Evolutionary conservation across 257 asterid species (phyloP).

Genomic region (Hygrophila difformis): DNA sequence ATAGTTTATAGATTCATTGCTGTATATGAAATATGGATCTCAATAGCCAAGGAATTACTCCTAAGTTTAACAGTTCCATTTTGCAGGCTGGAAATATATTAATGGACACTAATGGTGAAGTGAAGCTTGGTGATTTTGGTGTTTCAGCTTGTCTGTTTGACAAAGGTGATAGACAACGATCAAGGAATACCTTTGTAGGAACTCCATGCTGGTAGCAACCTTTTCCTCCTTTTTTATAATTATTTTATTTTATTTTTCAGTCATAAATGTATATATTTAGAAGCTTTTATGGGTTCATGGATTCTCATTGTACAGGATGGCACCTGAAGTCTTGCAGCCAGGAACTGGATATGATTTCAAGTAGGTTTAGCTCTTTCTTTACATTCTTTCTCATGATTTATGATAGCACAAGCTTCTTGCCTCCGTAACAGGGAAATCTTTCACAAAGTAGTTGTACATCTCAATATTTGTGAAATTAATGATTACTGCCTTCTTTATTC

Average conservation of each 20-base stretch:
- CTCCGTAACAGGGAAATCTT: conserved; percentile 13
- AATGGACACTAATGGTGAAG: conserved; percentile 75
- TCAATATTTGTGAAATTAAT: conserved; percentile 16
- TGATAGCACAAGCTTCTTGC: conserved; percentile 14
- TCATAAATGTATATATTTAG: not conserved
- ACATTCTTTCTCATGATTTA: conserved; percentile 9
- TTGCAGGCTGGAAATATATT: conserved; percentile 94
- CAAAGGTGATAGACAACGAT: conserved; percentile 92
- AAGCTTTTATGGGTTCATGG: conserved; percentile 15
- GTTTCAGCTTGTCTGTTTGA: conserved; percentile 97
- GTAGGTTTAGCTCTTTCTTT: conserved; percentile 35
- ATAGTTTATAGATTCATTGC: conserved; percentile 4
- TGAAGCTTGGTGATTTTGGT: conserved; percentile 98
- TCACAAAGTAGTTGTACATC: conserved; percentile 1
- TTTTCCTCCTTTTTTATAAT: not conserved
- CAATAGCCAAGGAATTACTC: conserved; percentile 7
- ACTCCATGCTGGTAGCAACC: conserved; percentile 91
- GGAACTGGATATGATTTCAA: conserved; percentile 98
- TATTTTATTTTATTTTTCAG: not conserved
- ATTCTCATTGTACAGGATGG: conserved; percentile 66
- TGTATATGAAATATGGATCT: conserved; percentile 5
- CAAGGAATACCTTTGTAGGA: conserved; percentile 97
- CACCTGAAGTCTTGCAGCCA: conserved; percentile 99
- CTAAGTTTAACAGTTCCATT: conserved; percentile 15
- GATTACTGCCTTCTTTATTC: conserved; percentile 5